Percentiles rank a stretch among this genome's conserved stretches.
phyloP scores from a whole-genome alignment of 148 eudicot species.

The Rhododendron simsii region DNA sequence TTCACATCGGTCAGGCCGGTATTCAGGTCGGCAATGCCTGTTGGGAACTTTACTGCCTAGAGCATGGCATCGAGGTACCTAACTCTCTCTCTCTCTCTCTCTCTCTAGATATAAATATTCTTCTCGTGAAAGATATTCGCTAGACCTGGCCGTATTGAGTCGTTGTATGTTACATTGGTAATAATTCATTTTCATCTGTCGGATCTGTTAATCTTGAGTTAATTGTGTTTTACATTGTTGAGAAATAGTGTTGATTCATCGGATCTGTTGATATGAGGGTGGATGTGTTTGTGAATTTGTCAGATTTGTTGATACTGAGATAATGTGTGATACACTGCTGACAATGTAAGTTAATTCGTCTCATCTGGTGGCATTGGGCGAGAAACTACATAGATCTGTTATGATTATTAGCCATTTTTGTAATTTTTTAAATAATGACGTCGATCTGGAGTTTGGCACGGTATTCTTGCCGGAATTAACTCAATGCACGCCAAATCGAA shows the following conservation, averaged over 20 bases:
- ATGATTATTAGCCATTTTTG: not conserved
- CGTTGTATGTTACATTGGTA: not conserved
- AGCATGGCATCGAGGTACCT: constrained; percentile 26
- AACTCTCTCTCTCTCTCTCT: not conserved
- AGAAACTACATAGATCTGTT: not conserved
- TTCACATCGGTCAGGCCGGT: constrained; percentile 20
- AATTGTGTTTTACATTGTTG: not conserved
- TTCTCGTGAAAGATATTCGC: not conserved
- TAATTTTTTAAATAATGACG: not conserved
- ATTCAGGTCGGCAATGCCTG: constrained; percentile 33
- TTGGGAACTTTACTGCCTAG: constrained; percentile 32
- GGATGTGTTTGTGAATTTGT: not conserved
- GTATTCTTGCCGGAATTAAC: not conserved
- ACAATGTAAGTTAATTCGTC: not conserved
- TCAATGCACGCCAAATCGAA: not conserved
- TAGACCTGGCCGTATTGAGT: not conserved
- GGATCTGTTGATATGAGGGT: not conserved
- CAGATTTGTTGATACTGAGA: not conserved
- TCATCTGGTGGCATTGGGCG: not conserved
- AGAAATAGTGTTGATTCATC: not conserved
- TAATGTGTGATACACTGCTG: not conserved
- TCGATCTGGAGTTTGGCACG: not conserved
- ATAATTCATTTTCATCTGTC: not conserved
- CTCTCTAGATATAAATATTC: not conserved
- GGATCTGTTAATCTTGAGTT: not conserved